Evolutionary conservation across 306 rosid species (phyloP).

Genomic region (Inga laurina): DNA sequence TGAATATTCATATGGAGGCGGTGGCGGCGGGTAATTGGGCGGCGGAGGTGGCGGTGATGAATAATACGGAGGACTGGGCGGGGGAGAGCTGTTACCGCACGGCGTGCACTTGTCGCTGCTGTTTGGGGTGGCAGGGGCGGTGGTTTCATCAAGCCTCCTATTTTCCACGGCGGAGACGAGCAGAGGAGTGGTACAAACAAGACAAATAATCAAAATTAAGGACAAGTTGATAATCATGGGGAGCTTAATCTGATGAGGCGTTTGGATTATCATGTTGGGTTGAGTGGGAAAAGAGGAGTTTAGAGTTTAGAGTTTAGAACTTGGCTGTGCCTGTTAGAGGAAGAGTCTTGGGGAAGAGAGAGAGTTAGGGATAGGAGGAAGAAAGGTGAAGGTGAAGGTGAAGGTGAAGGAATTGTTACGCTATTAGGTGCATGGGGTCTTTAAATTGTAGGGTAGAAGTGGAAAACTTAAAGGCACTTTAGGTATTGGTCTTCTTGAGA

Average conservation of each 20-base stretch:
- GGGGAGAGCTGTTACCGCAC: slow-evolving; percentile 29
- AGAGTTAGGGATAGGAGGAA: not conserved
- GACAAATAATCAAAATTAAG: slow-evolving; percentile 21
- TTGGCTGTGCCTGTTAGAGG: not conserved
- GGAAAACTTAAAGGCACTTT: not conserved
- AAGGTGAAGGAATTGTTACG: slow-evolving; percentile 37
- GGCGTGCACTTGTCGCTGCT: slow-evolving; percentile 36
- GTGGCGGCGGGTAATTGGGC: not conserved
- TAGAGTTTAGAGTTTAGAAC: not conserved
- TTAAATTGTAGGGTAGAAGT: slow-evolving; percentile 1
- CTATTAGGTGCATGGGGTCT: slow-evolving; percentile 55
- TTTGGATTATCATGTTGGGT: slow-evolving; percentile 25
- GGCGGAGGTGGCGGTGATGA: slow-evolving; percentile 44
- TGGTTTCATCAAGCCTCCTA: slow-evolving; percentile 45
- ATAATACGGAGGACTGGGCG: slow-evolving; percentile 23
- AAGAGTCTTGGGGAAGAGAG: not conserved
- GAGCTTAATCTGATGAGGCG: slow-evolving; percentile 25
- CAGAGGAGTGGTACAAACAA: not conserved
- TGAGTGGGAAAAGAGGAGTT: not conserved
- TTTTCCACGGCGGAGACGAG: slow-evolving; percentile 27
- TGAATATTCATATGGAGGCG: slow-evolving; percentile 10
- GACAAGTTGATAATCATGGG: slow-evolving; percentile 26
- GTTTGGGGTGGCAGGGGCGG: not conserved
- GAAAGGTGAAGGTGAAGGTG: not conserved
- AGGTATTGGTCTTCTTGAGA: not conserved